Evolutionary conservation across 78 protist genomes (phyloP), one percentile per base, ranked within the genome.

Genomic region (Speleostelium caveatum): DNA sequence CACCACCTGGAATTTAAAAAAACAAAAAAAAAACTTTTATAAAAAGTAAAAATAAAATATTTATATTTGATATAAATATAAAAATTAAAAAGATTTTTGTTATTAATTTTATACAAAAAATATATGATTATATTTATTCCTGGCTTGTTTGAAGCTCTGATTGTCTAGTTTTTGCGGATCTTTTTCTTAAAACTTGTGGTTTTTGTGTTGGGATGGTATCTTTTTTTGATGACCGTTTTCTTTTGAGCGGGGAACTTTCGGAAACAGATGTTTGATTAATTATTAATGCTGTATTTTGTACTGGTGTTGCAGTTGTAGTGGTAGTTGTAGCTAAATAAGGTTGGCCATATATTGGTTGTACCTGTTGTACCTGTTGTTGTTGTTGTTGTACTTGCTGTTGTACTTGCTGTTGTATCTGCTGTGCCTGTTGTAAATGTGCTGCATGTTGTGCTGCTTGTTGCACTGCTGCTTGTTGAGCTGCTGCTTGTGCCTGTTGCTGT

Each of bases 1-100:
- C 58, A 39, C 76, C 76, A 60, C 93, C 93, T 49, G 76, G 67
- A 24, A 22, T 38, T 36, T 78, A 78, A 77, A 60, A n/a, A n/a
- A n/a, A n/a, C n/a, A n/a, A n/a, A n/a, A n/a, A n/a, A n/a, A n/a
- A n/a, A n/a, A n/a, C n/a, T 45, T 45, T 45, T 6, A 45, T 14
- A 45, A 45, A 45, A 45, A 45, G 10, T 14, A 45, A 6, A 45
- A 45, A 10, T 45, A 14, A 45, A 14, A 10, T 45, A 45, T 14
- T 6, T 6, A 10, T 45, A 14, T 14, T 45, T 45, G 10, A 45
- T 45, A 45, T 14, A 14, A 10, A 45, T 45, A 45, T 45, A 45
- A 45, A 14, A 45, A 14, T 6, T 45, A 45, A 14, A 45, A 14
- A 45, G 53, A 45, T 45, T 6, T 45, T 45, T 45, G 10, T 45